Conservation (phyloP, 345 rosid genomes). For the Eucalyptus brandiana region DNA sequence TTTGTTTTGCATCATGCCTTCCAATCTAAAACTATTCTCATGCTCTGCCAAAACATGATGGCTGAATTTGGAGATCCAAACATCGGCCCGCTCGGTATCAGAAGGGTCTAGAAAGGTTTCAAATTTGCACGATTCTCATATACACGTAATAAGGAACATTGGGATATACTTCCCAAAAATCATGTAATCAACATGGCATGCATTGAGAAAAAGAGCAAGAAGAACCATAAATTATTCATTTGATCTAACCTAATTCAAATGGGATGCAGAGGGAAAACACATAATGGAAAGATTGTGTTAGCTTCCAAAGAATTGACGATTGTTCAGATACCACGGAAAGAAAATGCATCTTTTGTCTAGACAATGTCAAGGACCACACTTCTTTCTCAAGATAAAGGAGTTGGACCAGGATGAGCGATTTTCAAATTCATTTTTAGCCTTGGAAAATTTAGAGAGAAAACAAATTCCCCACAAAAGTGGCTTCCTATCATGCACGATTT, state of each 20-base stretch:
- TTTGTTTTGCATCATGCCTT: neutral
- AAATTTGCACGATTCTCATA: neutral
- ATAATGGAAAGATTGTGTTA: neutral
- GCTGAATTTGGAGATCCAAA: neutral
- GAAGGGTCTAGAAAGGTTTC: neutral
- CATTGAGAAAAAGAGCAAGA: neutral
- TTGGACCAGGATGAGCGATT: neutral
- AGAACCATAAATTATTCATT: neutral
- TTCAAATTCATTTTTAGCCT: neutral
- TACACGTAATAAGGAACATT: neutral
- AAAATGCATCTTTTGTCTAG: neutral
- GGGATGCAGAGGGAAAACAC: neutral
- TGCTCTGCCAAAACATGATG: neutral
- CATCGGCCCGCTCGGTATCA: neutral
- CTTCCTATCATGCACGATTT: neutral
- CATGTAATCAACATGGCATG: neutral
- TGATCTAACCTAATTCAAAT: neutral
- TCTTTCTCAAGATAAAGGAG: constrained; percentile 10
- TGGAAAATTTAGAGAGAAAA: neutral
- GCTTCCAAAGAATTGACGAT: neutral
- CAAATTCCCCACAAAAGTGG: neutral
- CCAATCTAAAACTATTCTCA: neutral
- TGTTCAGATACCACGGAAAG: neutral
- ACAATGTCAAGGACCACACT: neutral
- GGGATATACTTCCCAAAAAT: neutral